Base-by-base conservation (phyloP, 140 eudicot genomes). In the Anethum foeniculum region DNA sequence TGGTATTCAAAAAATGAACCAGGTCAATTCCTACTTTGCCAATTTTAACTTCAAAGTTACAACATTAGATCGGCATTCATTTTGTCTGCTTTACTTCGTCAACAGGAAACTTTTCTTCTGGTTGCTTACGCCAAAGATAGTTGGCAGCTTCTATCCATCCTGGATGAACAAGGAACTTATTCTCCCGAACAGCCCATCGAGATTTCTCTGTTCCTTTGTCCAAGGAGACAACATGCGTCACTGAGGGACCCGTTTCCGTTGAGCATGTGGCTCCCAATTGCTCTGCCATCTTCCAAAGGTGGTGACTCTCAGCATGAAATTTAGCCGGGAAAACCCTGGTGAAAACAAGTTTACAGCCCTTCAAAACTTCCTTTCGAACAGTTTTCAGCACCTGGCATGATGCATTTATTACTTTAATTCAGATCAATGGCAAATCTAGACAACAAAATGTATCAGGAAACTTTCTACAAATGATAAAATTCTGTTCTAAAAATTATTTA, bases 71-170 rank as follows among this genome's bases (percentile, higher is more conserved):
- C 56, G n/a, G 78, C 60, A 44, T 3, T 75, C 78, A 75, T 75
- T 75, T 75, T 16, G 23, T 75, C 58, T 75, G 78, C 47, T 84
- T 87, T 76, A 78, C 85, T 54, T 49, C 82, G 41, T 71, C 85
- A 44, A 88, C 90, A 27, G 88, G 86, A 84, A 88, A 93, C 1
- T 84, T 83, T 49, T 90, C 93, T 81, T 94, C 96, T 0, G 96
- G 90, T 79, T 86, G 96, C 87, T 87, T 92, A 77, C 74, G 74
- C 96, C 98, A 90, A 43, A 83, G 32, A 48, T 84, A 90, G 85
- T 84, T 84, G 60, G 96, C 79, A 72, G 93, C 94, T 84, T 89
- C 97, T 51, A 94, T 86, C 98, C 98, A 94, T 21, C 86, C 5
- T 0, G 96, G 96, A 75, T 88, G 85, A 76, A 94, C 98, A 82